Base-by-base conservation (phyloP, 2,329 filamentous ascomycete genomes). In the Emericellopsis atlantica region DNA sequence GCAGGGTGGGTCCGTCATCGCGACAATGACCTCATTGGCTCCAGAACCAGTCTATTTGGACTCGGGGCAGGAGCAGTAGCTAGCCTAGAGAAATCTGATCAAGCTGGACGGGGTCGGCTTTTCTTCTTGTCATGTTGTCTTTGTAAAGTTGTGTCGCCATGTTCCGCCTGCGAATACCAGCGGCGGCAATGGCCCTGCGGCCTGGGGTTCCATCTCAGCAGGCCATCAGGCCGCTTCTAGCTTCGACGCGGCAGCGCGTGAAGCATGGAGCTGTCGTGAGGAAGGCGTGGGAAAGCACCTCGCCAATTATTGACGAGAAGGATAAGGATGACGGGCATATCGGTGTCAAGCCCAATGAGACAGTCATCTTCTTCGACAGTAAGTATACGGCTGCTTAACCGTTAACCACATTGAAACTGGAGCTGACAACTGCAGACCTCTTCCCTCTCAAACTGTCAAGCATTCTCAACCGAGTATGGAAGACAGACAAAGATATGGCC, bases 341-440 rank as follows among this genome's bases (percentile, higher is more conserved):
- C 49, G 67, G 72, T n/a, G 72, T 84, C 10, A 72, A 69, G 3
- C 64, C 80, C 1, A 83, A 89, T 50, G 86, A 96, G 63, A 81
- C 82, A 0, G 79, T 96, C 36, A 60, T 95, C 6, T 98, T 93
- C 64, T 81, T 96, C 53, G 88, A 94, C 56, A 94, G 84, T 89
- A 62, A 56, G 77, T 54, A 31, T 24, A 23, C 10, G 37, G 10
- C 24, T n/a, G n/a, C n/a, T n/a, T n/a, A n/a, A n/a, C n/a, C n/a
- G n/a, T n/a, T n/a, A 14, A 22, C 11, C 26, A 10, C 36, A 31
- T n/a, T 36, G n/a, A 23, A 12, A 10, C 42, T 46, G 32, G 3
- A 10, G 12, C 36, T 32, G 9, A n/a, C 22, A 5, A 23, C 36
- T 6, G 14, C 29, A 89, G 84, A 92, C 60, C 72, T 96, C 39